Evolutionary conservation across 164 flowering plant genomes (phyloP).

Genomic region (Liriodendron chinense): DNA sequence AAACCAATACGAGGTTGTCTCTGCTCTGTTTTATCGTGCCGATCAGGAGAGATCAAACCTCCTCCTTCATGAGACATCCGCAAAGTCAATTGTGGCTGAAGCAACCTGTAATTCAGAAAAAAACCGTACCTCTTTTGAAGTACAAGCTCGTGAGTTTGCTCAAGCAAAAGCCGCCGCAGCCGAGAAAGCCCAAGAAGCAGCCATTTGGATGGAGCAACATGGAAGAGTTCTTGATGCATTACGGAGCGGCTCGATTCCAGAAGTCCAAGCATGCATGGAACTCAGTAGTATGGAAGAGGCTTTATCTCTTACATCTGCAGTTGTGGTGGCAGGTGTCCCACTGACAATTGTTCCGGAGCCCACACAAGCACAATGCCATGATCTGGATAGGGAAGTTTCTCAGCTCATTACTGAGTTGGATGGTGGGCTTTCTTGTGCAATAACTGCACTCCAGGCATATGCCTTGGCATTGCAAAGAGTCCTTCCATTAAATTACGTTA

Average conservation of each 20-base stretch:
- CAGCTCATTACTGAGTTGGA: slow-evolving; percentile 62
- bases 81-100: slow-evolving; percentile 79
- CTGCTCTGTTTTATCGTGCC: slow-evolving; percentile 62
- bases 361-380: slow-evolving; percentile 86
- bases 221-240: slow-evolving; percentile 82
- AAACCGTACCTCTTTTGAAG: slow-evolving; percentile 61
- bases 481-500: slow-evolving; percentile 73
- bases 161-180: slow-evolving; percentile 68
- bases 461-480: slow-evolving; percentile 77
- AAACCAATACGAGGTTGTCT: slow-evolving; percentile 71
- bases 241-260: slow-evolving; percentile 62
- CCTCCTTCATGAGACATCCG: slow-evolving; percentile 68
- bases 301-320: slow-evolving; percentile 84
- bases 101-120: slow-evolving; percentile 70
- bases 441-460: slow-evolving; percentile 58
- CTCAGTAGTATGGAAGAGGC: slow-evolving; percentile 47
- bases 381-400: slow-evolving; percentile 83
- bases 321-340: slow-evolving; percentile 80
- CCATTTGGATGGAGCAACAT: slow-evolving; percentile 90
- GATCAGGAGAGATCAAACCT: slow-evolving; percentile 87
- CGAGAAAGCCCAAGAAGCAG: slow-evolving; percentile 81
- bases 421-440: slow-evolving; percentile 60
- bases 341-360: slow-evolving; percentile 94
- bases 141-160: slow-evolving; percentile 72
- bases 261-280: slow-evolving; percentile 39